Percentiles rank a stretch among this genome's conserved stretches.
Conservation (phyloP, 176 grass and related monocot species). For the Puccinellia tenuiflora region DNA sequence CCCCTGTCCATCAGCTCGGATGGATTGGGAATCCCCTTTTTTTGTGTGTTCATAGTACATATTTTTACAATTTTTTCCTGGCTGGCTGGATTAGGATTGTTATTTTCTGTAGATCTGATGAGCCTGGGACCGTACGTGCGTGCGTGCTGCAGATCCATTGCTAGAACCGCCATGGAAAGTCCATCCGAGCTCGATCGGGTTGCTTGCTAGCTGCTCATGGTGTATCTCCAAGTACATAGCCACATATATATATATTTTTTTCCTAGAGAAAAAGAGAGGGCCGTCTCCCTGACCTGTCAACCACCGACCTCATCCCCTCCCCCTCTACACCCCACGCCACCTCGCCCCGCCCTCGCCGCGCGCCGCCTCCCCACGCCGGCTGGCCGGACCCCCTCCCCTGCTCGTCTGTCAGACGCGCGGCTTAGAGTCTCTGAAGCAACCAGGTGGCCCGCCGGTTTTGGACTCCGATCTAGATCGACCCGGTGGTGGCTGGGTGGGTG, state of each 20-base stretch:
- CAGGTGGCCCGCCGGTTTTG: background rate
- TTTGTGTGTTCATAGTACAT: too few relatives aligned
- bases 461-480: background rate
- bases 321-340: background rate
- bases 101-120: background rate
- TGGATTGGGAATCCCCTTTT: conserved; percentile 11
- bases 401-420: background rate
- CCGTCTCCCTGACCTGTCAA: background rate
- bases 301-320: background rate
- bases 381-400: background rate
- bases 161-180: background rate
- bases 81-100: too few relatives aligned
- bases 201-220: background rate
- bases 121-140: background rate
- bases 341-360: background rate
- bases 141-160: background rate
- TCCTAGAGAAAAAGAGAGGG: background rate
- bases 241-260: background rate
- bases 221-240: background rate
- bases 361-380: background rate
- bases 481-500: background rate
- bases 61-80: too few relatives aligned
- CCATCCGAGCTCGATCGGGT: background rate
- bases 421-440: background rate
- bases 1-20: background rate